A percentile compares a stretch with the other conserved stretches of the same genome.
Evolutionary conservation across 371 early-diverging fungal genomes (phyloP).

Genomic region (Haplosporangium sp.): DNA sequence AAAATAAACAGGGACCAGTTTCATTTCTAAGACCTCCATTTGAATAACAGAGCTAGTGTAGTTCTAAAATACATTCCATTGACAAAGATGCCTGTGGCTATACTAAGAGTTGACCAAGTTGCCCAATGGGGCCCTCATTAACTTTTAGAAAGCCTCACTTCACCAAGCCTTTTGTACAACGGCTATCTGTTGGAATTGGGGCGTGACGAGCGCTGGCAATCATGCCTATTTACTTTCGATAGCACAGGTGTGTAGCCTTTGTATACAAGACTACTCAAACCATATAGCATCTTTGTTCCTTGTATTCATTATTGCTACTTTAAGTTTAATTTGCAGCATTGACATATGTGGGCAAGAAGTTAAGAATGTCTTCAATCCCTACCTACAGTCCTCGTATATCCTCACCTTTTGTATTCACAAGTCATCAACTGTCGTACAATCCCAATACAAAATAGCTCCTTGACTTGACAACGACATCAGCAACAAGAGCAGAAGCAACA

Average conservation of each 20-base stretch:
- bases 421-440: conserved; percentile 14
- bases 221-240: conserved; percentile 45
- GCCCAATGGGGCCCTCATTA: conserved; percentile 8
- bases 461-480: neutral
- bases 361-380: conserved; percentile 22
- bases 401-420: conserved; percentile 36
- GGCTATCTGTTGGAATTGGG: conserved; percentile 38
- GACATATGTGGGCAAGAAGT: conserved; percentile 33
- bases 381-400: conserved; percentile 49
- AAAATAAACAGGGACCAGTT: too few species aligned
- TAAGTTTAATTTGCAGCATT: conserved; percentile 15
- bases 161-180: conserved; percentile 25
- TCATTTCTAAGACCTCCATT: too few species aligned
- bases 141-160: conserved; percentile 2
- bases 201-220: conserved; percentile 40
- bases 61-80: neutral
- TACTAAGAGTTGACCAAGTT: conserved; percentile 13
- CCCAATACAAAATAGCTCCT: conserved; percentile 52
- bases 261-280: too few species aligned
- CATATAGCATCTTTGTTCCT: too few species aligned
- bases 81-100: conserved; percentile 8
- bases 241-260: conserved; percentile 21
- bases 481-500: neutral
- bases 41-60: too few species aligned
- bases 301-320: neutral